Conservation (phyloP, 2,329 filamentous ascomycete species). For the Rosellinia necatrix region DNA sequence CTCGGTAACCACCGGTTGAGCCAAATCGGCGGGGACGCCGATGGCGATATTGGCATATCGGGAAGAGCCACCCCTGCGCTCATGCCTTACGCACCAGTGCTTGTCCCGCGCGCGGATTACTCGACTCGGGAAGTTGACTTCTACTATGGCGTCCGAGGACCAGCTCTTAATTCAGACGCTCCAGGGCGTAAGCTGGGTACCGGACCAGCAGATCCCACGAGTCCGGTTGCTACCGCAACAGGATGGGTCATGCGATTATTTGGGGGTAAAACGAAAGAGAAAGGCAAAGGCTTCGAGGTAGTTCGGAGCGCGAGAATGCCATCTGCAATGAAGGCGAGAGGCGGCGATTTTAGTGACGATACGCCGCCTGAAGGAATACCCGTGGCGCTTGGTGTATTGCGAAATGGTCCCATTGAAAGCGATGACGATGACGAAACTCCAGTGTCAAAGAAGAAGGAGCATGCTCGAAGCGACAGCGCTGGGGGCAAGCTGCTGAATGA, state of each 20-base stretch:
- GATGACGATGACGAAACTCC: constrained; percentile 59
- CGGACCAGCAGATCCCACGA: constrained; percentile 91
- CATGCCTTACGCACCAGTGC: constrained; percentile 46
- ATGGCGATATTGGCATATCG: constrained; percentile 46
- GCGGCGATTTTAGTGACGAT: constrained; percentile 64
- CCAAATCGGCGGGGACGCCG: constrained; percentile 44
- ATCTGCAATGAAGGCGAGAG: constrained; percentile 67
- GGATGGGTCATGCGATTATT: constrained; percentile 86
- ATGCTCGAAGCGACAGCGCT: constrained; percentile 39
- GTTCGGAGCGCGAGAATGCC: constrained; percentile 89
- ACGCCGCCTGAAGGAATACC: constrained; percentile 70
- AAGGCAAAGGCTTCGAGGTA: constrained; percentile 95
- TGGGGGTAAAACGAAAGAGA: constrained; percentile 87
- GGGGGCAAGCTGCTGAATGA: constrained; percentile 51
- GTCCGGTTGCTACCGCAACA: constrained; percentile 84
- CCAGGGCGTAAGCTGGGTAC: constrained; percentile 87
- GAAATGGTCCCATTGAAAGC: constrained; percentile 66
- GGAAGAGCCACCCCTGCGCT: constrained; percentile 50
- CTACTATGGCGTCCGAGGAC: constrained; percentile 91
- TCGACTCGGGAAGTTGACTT: constrained; percentile 94
- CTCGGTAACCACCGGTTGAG: constrained; percentile 46
- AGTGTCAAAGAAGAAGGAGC: constrained; percentile 39
- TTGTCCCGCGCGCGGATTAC: constrained; percentile 76
- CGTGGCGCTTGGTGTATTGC: constrained; percentile 64
- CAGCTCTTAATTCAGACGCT: constrained; percentile 79